Evolutionary conservation across 371 early-diverging fungal genomes (phyloP).

Genomic region (Actinomortierella ambigua): DNA sequence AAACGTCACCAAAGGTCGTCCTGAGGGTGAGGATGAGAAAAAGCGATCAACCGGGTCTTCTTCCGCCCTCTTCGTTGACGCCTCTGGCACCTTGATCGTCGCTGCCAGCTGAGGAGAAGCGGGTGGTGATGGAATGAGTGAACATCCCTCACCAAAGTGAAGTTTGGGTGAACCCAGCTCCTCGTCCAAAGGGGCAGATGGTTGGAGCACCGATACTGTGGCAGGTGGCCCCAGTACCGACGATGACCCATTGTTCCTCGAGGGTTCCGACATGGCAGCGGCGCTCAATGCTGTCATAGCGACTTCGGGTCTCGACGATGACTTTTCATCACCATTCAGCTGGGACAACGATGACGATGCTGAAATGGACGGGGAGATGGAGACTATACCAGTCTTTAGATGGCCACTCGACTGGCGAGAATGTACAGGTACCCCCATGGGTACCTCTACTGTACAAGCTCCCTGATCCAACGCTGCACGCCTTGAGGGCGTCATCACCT

Average conservation of each 20-base stretch:
- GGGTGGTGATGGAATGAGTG: constrained; percentile 40
- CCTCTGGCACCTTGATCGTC: too few species aligned
- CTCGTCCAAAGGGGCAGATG: background rate
- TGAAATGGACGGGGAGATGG: constrained; percentile 19
- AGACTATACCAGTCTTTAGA: background rate
- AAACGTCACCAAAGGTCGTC: constrained; percentile 28
- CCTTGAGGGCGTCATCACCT: too few species aligned
- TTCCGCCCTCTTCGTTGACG: too few species aligned
- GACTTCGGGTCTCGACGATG: background rate
- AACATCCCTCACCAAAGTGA: constrained; percentile 36
- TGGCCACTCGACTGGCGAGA: constrained; percentile 2
- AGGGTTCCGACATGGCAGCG: too few species aligned
- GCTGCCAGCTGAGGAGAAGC: constrained; percentile 12
- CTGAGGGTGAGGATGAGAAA: constrained; percentile 25
- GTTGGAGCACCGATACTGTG: background rate
- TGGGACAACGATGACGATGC: constrained; percentile 16
- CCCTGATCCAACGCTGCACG: too few species aligned
- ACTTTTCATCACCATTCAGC: constrained; percentile 2
- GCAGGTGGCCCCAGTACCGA: background rate
- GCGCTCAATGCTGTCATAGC: too few species aligned
- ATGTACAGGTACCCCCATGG: background rate
- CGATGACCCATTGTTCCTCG: background rate
- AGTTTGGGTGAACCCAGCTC: constrained; percentile 10
- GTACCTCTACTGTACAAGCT: too few species aligned
- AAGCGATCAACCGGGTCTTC: constrained; percentile 1